A percentile compares a stretch with the other conserved stretches of the same genome.
These are phyloP conservation scores for Wickerhamiella sergipiensis DNA, from an alignment of 805 yeast species.

Conservation along the genomic window DNA sequence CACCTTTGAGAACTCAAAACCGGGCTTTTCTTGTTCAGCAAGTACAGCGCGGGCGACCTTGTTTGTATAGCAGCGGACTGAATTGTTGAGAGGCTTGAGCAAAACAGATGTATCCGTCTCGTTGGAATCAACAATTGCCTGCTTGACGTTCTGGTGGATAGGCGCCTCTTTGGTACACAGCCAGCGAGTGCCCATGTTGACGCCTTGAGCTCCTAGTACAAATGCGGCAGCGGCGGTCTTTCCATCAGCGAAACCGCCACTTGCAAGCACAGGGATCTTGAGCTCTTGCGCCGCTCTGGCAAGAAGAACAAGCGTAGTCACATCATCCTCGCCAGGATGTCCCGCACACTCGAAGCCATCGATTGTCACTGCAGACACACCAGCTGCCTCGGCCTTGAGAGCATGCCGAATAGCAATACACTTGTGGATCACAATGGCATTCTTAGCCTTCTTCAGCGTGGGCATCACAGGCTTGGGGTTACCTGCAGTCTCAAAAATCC, in stretches of 20 bases:
- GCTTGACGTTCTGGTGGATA: slow-evolving; percentile 17
- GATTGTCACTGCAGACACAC: slow-evolving; percentile 23
- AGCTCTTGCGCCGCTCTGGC: slow-evolving; percentile 19
- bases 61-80: slow-evolving; percentile 20
- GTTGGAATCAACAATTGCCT: slow-evolving; percentile 13
- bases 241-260: slow-evolving; percentile 25
- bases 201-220: slow-evolving; percentile 21
- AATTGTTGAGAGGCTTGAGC: slow-evolving; percentile 21
- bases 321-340: slow-evolving; percentile 26
- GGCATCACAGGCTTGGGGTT: slow-evolving; percentile 21
- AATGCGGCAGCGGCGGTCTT: slow-evolving; percentile 24
- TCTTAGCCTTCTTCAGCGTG: slow-evolving; percentile 13
- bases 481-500: slow-evolving; percentile 25
- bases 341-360: slow-evolving; percentile 27
- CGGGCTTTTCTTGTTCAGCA: slow-evolving; percentile 16
- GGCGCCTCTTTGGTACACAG: slow-evolving; percentile 23
- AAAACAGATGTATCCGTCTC: slow-evolving; percentile 22
- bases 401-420: slow-evolving; percentile 22
- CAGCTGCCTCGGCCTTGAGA: slow-evolving; percentile 20
- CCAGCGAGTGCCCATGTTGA: slow-evolving; percentile 25
- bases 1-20: slow-evolving; percentile 17
- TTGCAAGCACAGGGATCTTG: slow-evolving; percentile 22
- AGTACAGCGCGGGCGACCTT: slow-evolving; percentile 19
- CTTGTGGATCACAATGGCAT: slow-evolving; percentile 21
- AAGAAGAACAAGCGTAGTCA: slow-evolving; percentile 19